Conservation (phyloP, 179 eudicot genomes). For the Pouteria campechiana region DNA sequence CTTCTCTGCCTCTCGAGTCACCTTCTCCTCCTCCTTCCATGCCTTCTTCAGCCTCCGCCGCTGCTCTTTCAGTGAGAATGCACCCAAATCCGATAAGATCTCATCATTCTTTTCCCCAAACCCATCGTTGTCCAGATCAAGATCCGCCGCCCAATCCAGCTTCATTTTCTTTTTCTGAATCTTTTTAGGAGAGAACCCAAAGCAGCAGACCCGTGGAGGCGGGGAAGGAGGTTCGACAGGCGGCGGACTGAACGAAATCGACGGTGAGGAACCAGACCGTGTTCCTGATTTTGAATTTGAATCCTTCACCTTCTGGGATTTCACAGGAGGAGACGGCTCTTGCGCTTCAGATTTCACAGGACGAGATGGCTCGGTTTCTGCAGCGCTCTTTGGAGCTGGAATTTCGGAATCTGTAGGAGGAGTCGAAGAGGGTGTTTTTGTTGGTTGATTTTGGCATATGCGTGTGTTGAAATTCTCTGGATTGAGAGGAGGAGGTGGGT, state of each 20-base stretch:
- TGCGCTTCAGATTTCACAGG: constrained; percentile 15
- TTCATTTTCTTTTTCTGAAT: constrained; percentile 29
- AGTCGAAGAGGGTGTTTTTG: too few relatives aligned
- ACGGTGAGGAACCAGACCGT: constrained; percentile 16
- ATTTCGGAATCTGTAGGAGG: constrained; percentile 2
- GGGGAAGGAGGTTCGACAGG: constrained; percentile 24
- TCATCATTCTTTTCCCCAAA: constrained; percentile 39
- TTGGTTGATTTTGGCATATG: constrained; percentile 4
- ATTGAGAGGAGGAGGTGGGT: constrained; percentile 4
- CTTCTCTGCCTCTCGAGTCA: constrained; percentile 76
- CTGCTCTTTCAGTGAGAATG: constrained; percentile 47
- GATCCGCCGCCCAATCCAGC: constrained; percentile 9
- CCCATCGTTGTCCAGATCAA: constrained; percentile 30
- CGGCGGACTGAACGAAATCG: constrained; percentile 21
- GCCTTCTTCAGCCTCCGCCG: constrained; percentile 49
- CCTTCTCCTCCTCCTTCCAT: constrained; percentile 60
- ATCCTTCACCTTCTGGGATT: constrained; percentile 9
- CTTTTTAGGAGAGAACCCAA: constrained; percentile 75
- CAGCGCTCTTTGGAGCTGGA: neutral
- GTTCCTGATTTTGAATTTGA: constrained; percentile 16
- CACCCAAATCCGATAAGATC: constrained; percentile 42
- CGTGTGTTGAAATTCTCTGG: neutral
- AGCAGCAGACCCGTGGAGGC: constrained; percentile 47
- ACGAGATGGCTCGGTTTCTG: constrained; percentile 5
- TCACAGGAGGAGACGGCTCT: constrained; percentile 20